Conservation (phyloP, 2,329 filamentous ascomycete genomes). For the Fusarium chuoi region DNA sequence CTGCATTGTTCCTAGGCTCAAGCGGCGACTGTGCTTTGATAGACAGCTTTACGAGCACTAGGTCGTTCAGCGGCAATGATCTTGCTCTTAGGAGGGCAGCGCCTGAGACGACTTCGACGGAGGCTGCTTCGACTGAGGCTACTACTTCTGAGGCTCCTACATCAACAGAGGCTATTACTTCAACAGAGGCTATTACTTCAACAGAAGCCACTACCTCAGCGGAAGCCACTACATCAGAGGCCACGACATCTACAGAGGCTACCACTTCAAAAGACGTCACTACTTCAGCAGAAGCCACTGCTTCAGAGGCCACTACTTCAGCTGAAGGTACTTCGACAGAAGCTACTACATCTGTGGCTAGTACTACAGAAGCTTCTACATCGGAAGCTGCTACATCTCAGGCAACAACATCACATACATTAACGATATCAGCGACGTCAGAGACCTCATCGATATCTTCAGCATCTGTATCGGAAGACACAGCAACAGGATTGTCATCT, state of each 20-base stretch:
- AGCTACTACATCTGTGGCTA: not conserved
- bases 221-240: not conserved
- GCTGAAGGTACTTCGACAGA: not conserved
- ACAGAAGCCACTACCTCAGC: not conserved
- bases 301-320: not conserved
- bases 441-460: not conserved
- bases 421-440: not conserved
- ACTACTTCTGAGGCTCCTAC: not conserved
- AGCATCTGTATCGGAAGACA: not conserved
- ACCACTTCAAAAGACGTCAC: rapidly evolving
- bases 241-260: rapidly evolving
- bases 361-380: not conserved
- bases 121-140: not conserved
- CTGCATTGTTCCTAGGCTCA: rapidly evolving
- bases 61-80: rapidly evolving
- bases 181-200: rapidly evolving
- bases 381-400: not conserved
- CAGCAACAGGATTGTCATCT: not conserved
- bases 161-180: not conserved
- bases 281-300: not conserved
- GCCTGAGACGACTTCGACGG: not conserved
- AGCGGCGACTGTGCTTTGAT: not conserved
- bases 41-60: not conserved
- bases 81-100: rapidly evolving
- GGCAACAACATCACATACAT: not conserved